These are phyloP conservation scores for Trichoderma aggressivum DNA, from an alignment of 2,329 filamentous ascomycete species.

Conservation along the genomic window DNA sequence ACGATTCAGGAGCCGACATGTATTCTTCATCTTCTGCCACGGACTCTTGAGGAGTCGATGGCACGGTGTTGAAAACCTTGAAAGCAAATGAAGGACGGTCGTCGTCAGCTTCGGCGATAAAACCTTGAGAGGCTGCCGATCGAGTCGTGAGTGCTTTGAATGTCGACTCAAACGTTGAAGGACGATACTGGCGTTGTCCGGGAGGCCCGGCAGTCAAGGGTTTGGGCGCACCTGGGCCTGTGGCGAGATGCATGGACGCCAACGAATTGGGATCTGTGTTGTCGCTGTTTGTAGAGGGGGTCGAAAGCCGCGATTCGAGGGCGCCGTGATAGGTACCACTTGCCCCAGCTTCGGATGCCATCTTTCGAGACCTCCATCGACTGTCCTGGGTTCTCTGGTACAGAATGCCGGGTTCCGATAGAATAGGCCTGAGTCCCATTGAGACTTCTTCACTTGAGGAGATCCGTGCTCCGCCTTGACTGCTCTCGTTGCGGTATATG, in stretches of 20 bases:
- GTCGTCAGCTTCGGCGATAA: background rate
- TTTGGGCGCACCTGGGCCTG: slow-evolving; percentile 42
- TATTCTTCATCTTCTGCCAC: background rate
- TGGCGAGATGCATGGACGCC: slow-evolving; percentile 28
- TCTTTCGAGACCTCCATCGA: background rate
- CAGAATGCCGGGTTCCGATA: slow-evolving; percentile 19
- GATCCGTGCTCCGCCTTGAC: background rate
- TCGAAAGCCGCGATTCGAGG: slow-evolving; percentile 11
- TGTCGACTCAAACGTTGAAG: slow-evolving; percentile 41
- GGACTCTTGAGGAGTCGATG: background rate
- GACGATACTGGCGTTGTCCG: slow-evolving; percentile 48
- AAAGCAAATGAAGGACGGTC: background rate
- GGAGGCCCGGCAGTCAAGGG: slow-evolving; percentile 55
- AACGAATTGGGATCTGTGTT: slow-evolving; percentile 20
- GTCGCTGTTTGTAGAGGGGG: slow-evolving; percentile 19
- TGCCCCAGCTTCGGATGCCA: background rate
- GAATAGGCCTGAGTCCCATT: slow-evolving; percentile 11
- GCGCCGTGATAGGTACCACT: background rate
- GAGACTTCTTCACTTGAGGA: background rate
- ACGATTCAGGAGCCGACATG: slow-evolving; percentile 37
- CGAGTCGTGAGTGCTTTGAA: slow-evolving; percentile 34
- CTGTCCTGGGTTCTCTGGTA: slow-evolving; percentile 7
- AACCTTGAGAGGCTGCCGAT: background rate
- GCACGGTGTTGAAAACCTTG: background rate
- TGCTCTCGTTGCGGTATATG: background rate